Base-by-base conservation (phyloP, 805 yeast species). In the Peterozyma toletana region DNA sequence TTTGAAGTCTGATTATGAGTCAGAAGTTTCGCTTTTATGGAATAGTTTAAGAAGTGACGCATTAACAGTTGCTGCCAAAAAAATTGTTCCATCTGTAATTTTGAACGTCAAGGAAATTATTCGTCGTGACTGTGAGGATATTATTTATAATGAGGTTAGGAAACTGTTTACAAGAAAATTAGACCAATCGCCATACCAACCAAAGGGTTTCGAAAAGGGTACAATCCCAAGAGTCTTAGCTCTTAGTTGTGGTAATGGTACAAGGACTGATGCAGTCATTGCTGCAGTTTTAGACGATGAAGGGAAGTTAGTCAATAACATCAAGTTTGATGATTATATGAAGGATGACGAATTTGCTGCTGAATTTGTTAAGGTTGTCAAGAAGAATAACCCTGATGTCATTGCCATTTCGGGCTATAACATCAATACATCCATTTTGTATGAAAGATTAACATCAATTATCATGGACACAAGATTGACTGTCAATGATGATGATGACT, bases 121-220 rank as follows among this genome's bases (percentile, higher is more conserved):
- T 43, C 77, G 88, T 44, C 75, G 83, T 45, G 82, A 75, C 44
- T 85, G 96, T 65, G 86, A 86, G 59, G 74, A 85, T 44, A 58
- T 78, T 37, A 70, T 93, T 38, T 80, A 80, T 41, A 73, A 70
- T 46, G 81, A 82, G 46, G 78, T 91, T 33, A 81, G 98, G 52
- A 72, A 75, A 37, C 68, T 75, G 29, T 84, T 91, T 55, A 68
- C 78, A 59, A 71, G 75, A 17, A 83, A 81, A 54, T 71, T 93
- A 33, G 93, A 91, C 59, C 98, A 90, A 67, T 96, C 98, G 2
- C 97, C 99, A 30, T 90, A 69, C 62, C 80, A 85, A 52, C 96
- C 98, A 5, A 73, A 76, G 38, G 83, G 86, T 5, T 83, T 73
- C 51, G 86, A 78, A 37, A 72, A 76, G 46, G 96, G 97, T 38